Evolutionary conservation across 1,284 basidiomycete species (phyloP), one percentile per base, ranked within the genome.

Genomic region (Stygiomarasmius scandens): DNA sequence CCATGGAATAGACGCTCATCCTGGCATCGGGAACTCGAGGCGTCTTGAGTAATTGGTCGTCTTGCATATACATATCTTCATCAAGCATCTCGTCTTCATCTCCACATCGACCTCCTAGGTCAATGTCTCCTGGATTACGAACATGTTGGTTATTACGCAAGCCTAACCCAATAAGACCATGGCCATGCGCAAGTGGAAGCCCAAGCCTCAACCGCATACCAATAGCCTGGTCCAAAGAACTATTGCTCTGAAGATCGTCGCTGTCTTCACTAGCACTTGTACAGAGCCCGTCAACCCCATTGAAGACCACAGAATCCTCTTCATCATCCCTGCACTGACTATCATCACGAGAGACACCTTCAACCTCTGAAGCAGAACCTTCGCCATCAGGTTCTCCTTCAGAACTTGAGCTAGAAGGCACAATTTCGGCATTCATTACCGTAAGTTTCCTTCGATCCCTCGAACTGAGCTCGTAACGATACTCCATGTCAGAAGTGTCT

Each of bases 371-470:
- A n/a, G 16, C 38, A 19, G 6, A 12, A 41, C 4, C 4, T 16
- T n/a, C 8, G 4, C 6, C 38, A 16, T 41, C 61, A 58, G 59
- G 50, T 34, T 75, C 75, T 50, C 67, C 76, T 59, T 75, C 79
- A 55, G 65, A 77, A 50, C 66, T 66, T 41, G 78, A 78, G 1
- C 78, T 68, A 2, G 76, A 66, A 23, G 55, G 20, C 6, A 56
- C 34, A 11, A 81, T 74, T 24, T 77, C 75, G 0, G 78, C 79
- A 58, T 86, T 86, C 2, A 82, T 74, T 3, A 87, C 80, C 3
- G 80, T 77, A 2, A 87, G 69, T 43, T 76, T 74, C 36, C 81
- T 68, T 54, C 70, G 64, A 52, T 77, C 66, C 63, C 70, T 65
- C 14, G 65, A 66, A 44, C 74, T 71, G 12, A 64, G 58, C 57